Percentiles rank a stretch among this genome's conserved stretches.
Conservation (phyloP, 352 stramenopile species). For the Phytopythium sindhum region DNA sequence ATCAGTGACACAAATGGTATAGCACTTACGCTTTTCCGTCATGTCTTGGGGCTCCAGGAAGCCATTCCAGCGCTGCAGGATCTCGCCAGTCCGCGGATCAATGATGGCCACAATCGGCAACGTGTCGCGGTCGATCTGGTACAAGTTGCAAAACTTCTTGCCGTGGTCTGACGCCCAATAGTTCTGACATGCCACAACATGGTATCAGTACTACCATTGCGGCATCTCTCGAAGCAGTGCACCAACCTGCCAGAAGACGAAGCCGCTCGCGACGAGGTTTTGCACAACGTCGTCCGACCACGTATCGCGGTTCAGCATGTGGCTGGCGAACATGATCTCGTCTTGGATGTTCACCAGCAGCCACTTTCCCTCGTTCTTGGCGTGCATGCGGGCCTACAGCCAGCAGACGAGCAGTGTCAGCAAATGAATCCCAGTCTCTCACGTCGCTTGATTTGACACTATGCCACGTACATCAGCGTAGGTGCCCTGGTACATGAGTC, state of each 20-base stretch:
- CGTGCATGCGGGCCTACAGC: conserved; percentile 50
- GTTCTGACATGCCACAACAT: conserved; percentile 32
- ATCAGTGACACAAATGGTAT: not conserved
- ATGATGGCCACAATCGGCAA: conserved; percentile 76
- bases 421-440: too few relatives aligned
- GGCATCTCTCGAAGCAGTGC: not conserved
- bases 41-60: conserved; percentile 69
- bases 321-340: conserved; percentile 92
- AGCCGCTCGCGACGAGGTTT: conserved; percentile 92
- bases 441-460: not conserved
- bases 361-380: conserved; percentile 89
- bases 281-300: conserved; percentile 94
- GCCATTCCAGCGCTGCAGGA: conserved; percentile 58
- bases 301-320: conserved; percentile 95
- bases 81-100: conserved; percentile 71
- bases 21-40: conserved; percentile 68
- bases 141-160: conserved; percentile 82
- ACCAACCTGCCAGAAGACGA: conserved; percentile 93
- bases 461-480: conserved; percentile 55
- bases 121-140: conserved; percentile 66
- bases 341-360: conserved; percentile 94
- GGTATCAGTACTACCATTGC: not conserved
- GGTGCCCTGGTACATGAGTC: conserved; percentile 76
- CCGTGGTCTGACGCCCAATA: conserved; percentile 76
- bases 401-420: not conserved